Conservation (phyloP, 1,284 basidiomycete species). For the Malassezia globosa region DNA sequence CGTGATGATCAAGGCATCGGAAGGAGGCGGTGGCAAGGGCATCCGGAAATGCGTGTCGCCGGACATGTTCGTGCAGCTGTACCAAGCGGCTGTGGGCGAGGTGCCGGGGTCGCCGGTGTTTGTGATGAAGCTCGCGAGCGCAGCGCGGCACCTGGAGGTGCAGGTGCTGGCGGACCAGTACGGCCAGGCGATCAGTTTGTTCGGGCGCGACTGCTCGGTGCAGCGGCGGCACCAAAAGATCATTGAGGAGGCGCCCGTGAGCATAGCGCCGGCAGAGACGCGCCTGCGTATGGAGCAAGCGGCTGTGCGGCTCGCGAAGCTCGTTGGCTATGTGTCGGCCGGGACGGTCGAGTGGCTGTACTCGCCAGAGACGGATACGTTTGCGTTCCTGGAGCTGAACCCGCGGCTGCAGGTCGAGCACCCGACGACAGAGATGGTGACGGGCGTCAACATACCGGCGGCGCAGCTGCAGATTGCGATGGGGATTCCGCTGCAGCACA, state of each 20-base stretch:
- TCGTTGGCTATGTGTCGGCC: slow-evolving; percentile 96
- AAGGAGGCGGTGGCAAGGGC: slow-evolving; percentile 97
- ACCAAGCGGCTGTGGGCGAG: slow-evolving; percentile 82
- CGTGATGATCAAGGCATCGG: slow-evolving; percentile 99
- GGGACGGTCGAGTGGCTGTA: slow-evolving; percentile 99
- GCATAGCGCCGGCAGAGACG: slow-evolving; percentile 66
- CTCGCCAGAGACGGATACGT: slow-evolving; percentile 80
- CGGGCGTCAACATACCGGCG: slow-evolving; percentile 92
- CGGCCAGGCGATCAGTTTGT: slow-evolving; percentile 96
- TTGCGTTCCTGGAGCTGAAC: slow-evolving; percentile 97
- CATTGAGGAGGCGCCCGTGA: slow-evolving; percentile 98
- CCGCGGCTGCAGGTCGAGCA: slow-evolving; percentile 95
- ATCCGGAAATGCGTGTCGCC: slow-evolving; percentile 48
- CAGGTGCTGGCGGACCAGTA: slow-evolving; percentile 98
- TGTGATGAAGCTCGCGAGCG: slow-evolving; percentile 98
- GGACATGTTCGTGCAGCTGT: slow-evolving; percentile 86
- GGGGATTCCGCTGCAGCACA: slow-evolving; percentile 92
- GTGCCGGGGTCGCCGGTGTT: slow-evolving; percentile 96
- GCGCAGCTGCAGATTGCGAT: slow-evolving; percentile 96
- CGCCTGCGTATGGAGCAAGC: slow-evolving; percentile 94
- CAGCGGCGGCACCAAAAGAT: slow-evolving; percentile 99
- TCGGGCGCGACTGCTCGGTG: slow-evolving; percentile 98
- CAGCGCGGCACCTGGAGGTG: slow-evolving; percentile 93
- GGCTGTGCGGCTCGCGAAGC: slow-evolving; percentile 89
- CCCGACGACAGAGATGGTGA: slow-evolving; percentile 98